A percentile compares a stretch with the other conserved stretches of the same genome.
These are phyloP conservation scores for Calocybe cyanea DNA, from an alignment of 768 basidiomycete species.

Conservation along the genomic window DNA sequence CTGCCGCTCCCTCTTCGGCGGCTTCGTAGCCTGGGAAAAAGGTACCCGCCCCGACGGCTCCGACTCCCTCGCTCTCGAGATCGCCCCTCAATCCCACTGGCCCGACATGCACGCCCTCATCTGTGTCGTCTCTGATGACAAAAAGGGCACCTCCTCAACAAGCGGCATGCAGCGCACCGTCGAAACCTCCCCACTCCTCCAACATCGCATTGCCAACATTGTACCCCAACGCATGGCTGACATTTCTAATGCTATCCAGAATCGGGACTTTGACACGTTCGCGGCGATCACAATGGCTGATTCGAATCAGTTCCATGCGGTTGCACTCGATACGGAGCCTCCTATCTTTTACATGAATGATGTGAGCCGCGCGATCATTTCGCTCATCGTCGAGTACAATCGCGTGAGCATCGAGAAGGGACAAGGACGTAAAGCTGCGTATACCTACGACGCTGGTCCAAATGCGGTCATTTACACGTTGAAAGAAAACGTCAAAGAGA, in stretches of 20 bases:
- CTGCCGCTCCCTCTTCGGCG: conserved; percentile 95
- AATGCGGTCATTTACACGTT: conserved; percentile 96
- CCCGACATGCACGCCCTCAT: conserved; percentile 95
- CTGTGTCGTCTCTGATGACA: conserved; percentile 93
- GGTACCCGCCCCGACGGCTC: conserved; percentile 63
- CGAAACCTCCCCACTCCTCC: conserved; percentile 82
- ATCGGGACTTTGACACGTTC: conserved; percentile 82
- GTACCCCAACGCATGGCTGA: conserved; percentile 84
- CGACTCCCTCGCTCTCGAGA: conserved; percentile 85
- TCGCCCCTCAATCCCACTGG: conserved; percentile 88
- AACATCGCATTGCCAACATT: conserved; percentile 82
- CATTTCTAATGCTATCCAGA: conserved; percentile 77
- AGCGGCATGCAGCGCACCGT: conserved; percentile 98
- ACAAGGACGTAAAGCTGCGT: conserved; percentile 77
- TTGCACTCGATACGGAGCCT: conserved; percentile 93
- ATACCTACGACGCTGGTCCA: conserved; percentile 99
- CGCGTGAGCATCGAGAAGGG: conserved; percentile 58
- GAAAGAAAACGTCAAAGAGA: conserved; percentile 70
- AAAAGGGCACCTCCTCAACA: conserved; percentile 94
- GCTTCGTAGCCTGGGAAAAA: conserved; percentile 94
- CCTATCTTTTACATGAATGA: conserved; percentile 99
- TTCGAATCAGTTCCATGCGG: conserved; percentile 98
- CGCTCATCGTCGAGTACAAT: conserved; percentile 90
- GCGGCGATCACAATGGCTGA: conserved; percentile 94
- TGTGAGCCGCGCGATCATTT: conserved; percentile 89